Conservation (phyloP, 1,139 yeast species). For the Nakaseomyces uthaithaninus region DNA sequence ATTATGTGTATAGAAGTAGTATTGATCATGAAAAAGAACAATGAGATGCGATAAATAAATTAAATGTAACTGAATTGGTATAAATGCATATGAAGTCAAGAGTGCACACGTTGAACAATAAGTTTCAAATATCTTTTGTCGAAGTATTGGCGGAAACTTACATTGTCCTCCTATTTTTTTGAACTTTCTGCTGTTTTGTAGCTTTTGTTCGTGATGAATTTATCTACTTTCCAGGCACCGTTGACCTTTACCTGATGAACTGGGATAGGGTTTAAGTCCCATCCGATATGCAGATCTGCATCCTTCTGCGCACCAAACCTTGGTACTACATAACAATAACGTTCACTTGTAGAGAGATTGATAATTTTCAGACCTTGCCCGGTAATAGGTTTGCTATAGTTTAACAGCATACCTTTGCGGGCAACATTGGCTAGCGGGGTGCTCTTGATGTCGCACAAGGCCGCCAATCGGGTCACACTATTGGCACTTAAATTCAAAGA, state of each 20-base stretch:
- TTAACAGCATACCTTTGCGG: slow-evolving; percentile 58
- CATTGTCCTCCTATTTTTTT: not conserved
- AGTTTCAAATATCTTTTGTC: no score
- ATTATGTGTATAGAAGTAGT: no score
- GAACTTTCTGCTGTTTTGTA: slow-evolving; percentile 13
- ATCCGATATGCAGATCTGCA: slow-evolving; percentile 69
- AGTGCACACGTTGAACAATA: no score
- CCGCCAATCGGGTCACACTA: slow-evolving; percentile 57
- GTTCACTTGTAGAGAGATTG: slow-evolving; percentile 48
- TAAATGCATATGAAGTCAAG: no score
- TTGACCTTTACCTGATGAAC: slow-evolving; percentile 55
- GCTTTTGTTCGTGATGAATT: slow-evolving; percentile 27
- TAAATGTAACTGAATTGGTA: no score
- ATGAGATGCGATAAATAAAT: no score
- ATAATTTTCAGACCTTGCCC: slow-evolving; percentile 88
- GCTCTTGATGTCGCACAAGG: slow-evolving; percentile 68
- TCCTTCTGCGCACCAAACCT: slow-evolving; percentile 81
- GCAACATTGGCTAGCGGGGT: slow-evolving; percentile 73
- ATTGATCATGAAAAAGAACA: no score
- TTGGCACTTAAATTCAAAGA: slow-evolving; percentile 43
- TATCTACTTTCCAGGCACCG: slow-evolving; percentile 50
- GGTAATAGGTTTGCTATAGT: slow-evolving; percentile 75
- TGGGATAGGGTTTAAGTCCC: slow-evolving; percentile 85
- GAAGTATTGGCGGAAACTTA: no score
- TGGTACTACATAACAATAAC: slow-evolving; percentile 89